A percentile compares a stretch with the other conserved stretches of the same genome.
phyloP scores from a whole-genome alignment of 306 rosid genomes.

The Argentina anserina region DNA sequence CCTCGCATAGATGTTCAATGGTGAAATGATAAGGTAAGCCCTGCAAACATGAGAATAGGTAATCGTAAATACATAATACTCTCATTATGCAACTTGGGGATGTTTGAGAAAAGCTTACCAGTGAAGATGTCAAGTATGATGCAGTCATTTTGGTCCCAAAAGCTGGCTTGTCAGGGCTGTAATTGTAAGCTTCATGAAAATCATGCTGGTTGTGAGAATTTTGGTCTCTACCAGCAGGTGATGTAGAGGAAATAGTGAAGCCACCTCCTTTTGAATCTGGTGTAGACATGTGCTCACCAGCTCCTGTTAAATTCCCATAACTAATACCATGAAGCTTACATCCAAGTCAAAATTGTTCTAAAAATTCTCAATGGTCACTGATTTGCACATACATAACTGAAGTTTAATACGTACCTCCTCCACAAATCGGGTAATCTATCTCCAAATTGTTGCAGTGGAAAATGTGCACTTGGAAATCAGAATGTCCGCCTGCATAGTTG shows the following conservation, averaged over 20 bases:
- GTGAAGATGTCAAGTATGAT: neutral
- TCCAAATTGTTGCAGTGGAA: neutral
- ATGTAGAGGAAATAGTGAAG: neutral
- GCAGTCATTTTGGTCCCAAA: neutral
- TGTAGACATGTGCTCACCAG: neutral
- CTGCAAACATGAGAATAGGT: neutral
- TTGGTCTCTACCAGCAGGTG: neutral
- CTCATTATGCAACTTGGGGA: neutral
- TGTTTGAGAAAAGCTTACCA: neutral
- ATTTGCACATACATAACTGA: neutral
- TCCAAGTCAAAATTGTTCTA: neutral
- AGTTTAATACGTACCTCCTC: neutral
- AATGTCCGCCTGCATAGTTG: neutral
- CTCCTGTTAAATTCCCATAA: neutral
- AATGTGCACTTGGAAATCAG: neutral
- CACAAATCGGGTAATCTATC: neutral
- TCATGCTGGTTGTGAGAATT: neutral
- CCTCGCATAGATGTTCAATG: neutral
- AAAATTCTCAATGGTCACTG: neutral
- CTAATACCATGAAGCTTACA: neutral
- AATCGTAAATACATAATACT: neutral
- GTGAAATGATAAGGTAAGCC: neutral
- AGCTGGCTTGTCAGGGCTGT: neutral
- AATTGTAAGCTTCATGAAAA: neutral
- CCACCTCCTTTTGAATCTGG: neutral